Evolutionary conservation across 345 rosid species (phyloP), one percentile per base, ranked within the genome.

Genomic region (Eucalyptus dawsonii): DNA sequence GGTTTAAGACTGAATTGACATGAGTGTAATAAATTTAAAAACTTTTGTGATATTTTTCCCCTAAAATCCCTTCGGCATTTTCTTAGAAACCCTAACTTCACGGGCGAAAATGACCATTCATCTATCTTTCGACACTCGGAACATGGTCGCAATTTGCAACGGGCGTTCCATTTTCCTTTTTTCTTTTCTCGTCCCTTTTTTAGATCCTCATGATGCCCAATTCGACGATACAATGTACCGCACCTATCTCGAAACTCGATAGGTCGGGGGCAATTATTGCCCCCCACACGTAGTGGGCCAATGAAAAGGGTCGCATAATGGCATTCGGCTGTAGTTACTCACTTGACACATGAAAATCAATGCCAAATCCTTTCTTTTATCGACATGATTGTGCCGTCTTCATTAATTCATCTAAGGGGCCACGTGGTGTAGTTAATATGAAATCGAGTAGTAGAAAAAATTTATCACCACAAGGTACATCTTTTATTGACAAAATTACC

Each of bases 261-360:
- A 47, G 87, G 60, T 50, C 44, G 87, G 15, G 25, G 29, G 54
- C 87, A 29, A 47, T 86, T 50, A 50, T 86, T 86, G 60, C 87
- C 8, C 47, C 87, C 15, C 27, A 45, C 87, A 27, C 87, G 56
- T n/a, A 86, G 54, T 86, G 87, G 87, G 87, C 60, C 87, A 86
- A 45, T n/a, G 37, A 86, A 86, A 86, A 86, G 37, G 87, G 44
- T 86, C 60, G 34, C 87, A 45, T 86, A 86, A 86, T 86, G 58
- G 87, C 87, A 50, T 76, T 37, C 83, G 24, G 47, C 83, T 76
- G 83, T 76, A 76, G 83, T 76, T 76, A 76, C 42, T 76, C 83
- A 40, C 83, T 76, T 40, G 83, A 76, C 45, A 76, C 45, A 76
- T 76, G 83, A 76, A 76, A 76, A 76, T 76, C 83, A 76, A 76